A percentile compares a stretch with the other conserved stretches of the same genome.
phyloP scores from a whole-genome alignment of 2,329 filamentous ascomycete genomes.

The Aspergillus phoenicis region DNA sequence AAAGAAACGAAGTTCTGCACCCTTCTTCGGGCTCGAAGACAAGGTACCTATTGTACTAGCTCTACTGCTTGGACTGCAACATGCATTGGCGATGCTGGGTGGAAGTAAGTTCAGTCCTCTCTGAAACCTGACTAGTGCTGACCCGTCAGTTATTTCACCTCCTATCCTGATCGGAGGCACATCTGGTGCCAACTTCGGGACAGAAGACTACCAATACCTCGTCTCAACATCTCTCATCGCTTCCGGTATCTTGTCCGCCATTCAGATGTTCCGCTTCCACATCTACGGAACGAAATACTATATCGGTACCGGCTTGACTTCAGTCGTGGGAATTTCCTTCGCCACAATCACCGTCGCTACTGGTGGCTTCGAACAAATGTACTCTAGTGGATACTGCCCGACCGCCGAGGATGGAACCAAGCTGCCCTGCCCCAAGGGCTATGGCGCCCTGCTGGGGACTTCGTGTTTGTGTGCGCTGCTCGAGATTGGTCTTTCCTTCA shows the following conservation, averaged over 20 bases:
- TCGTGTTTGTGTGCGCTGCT: constrained; percentile 52
- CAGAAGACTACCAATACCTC: constrained; percentile 62
- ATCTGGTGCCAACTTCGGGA: constrained; percentile 60
- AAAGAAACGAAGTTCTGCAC: constrained; percentile 59
- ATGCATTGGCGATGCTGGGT: constrained; percentile 68
- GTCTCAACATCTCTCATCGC: constrained; percentile 71
- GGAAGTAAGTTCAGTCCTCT: constrained; percentile 37
- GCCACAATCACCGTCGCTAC: constrained; percentile 66
- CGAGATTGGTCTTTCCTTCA: constrained; percentile 67
- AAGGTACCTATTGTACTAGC: constrained; percentile 68
- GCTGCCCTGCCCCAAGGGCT: constrained; percentile 66
- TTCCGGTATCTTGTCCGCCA: constrained; percentile 64
- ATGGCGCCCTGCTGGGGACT: constrained; percentile 66
- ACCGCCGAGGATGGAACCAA: constrained; percentile 57
- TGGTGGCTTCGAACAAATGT: constrained; percentile 65
- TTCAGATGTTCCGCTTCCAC: constrained; percentile 69
- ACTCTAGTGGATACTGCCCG: constrained; percentile 65
- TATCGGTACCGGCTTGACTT: constrained; percentile 67
- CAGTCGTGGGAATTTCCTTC: constrained; percentile 69
- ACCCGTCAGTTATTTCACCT: constrained; percentile 57
- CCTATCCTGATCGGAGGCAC: constrained; percentile 63
- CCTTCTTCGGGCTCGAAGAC: constrained; percentile 71
- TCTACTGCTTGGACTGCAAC: constrained; percentile 68
- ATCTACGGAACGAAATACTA: constrained; percentile 65
- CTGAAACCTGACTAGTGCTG: constrained; percentile 3